Evolutionary conservation across 148 eudicot genomes (phyloP).

Genomic region (Pharnaceum exiguum): DNA sequence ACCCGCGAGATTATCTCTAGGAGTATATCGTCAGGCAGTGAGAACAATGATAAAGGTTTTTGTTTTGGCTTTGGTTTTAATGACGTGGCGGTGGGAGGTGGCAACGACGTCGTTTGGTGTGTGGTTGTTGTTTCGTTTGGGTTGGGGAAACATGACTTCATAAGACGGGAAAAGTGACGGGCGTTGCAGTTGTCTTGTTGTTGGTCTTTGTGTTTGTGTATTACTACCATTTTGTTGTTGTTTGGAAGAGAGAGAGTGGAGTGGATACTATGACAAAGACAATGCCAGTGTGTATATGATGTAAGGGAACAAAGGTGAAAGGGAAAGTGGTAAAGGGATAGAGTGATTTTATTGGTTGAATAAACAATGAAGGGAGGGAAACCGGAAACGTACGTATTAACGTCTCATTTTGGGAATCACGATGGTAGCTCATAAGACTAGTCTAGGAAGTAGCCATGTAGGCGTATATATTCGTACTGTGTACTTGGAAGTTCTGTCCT

Average conservation of each 20-base stretch:
- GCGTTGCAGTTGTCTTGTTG: conserved; percentile 46
- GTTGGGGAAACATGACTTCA: conserved; percentile 71
- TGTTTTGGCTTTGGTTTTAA: neutral
- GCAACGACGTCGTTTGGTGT: neutral
- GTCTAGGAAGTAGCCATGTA: too few relatives aligned
- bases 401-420: too few relatives aligned
- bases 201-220: neutral
- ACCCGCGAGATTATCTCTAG: conserved; percentile 53
- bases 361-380: too few relatives aligned
- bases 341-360: too few relatives aligned
- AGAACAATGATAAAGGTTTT: conserved; percentile 38
- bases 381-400: too few relatives aligned
- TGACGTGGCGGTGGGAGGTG: neutral
- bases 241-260: neutral
- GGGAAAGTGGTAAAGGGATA: too few relatives aligned
- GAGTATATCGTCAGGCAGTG: conserved; percentile 70
- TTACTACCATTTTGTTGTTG: neutral
- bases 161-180: conserved; percentile 70
- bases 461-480: too few relatives aligned
- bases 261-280: neutral
- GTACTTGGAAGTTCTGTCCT: too few relatives aligned
- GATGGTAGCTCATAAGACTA: too few relatives aligned
- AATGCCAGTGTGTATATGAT: too few relatives aligned
- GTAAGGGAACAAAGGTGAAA: too few relatives aligned
- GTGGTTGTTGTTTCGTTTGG: conserved; percentile 27